Conservation (phyloP, 148 eudicot genomes). For the Vaccinium macrocarpon region DNA sequence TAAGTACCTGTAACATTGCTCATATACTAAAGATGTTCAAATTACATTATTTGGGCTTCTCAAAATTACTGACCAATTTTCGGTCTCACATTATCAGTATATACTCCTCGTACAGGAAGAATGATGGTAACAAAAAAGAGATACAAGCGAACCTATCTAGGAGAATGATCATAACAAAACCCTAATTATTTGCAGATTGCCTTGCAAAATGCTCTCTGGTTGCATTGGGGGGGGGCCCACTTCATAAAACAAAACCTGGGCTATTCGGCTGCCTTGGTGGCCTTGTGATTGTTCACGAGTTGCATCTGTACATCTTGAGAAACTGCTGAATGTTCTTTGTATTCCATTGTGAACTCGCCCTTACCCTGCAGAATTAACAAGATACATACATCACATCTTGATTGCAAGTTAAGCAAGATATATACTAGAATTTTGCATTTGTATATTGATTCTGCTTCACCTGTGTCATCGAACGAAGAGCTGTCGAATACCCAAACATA, state of each 20-base stretch:
- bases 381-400: background rate
- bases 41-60: conserved; percentile 17
- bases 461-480: conserved; percentile 95
- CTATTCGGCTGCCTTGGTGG: conserved; percentile 51
- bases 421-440: background rate
- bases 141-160: conserved; percentile 14
- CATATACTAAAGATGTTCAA: background rate
- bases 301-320: conserved; percentile 84
- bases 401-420: background rate
- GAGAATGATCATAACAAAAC: background rate
- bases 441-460: conserved; percentile 27
- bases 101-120: background rate
- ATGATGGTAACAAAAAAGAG: background rate
- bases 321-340: conserved; percentile 82
- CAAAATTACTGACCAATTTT: conserved; percentile 20
- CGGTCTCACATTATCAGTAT: background rate
- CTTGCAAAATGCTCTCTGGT: background rate
- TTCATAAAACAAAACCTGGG: background rate
- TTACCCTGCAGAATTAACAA: conserved; percentile 63
- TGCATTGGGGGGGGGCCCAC: background rate
- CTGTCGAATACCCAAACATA: conserved; percentile 92
- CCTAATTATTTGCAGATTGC: background rate
- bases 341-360: conserved; percentile 98
- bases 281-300: conserved; percentile 67
- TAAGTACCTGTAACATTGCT: too few relatives aligned